Percentiles rank a stretch among this genome's conserved stretches.
These are phyloP conservation scores for Helotiales sp. DNA, from an alignment of 2,329 filamentous ascomycete species.

Conservation along the genomic window DNA sequence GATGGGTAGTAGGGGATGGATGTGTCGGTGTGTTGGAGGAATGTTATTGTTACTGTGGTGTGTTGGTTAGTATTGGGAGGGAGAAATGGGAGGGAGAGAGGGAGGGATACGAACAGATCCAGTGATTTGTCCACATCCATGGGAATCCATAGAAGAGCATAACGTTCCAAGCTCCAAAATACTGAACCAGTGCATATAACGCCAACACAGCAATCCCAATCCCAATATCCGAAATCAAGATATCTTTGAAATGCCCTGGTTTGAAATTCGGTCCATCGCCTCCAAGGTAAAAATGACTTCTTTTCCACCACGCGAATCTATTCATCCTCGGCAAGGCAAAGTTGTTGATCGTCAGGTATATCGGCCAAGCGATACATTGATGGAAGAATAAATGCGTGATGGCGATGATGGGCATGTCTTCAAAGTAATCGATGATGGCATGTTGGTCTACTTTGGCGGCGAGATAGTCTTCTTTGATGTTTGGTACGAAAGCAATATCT, in stretches of 20 bases:
- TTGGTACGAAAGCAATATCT: conserved; percentile 64
- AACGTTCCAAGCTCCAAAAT: conserved; percentile 55
- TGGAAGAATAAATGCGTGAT: conserved; percentile 55
- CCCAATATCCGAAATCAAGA: conserved; percentile 61
- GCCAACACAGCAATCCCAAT: conserved; percentile 48
- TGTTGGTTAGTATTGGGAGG: conserved; percentile 18
- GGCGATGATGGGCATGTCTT: conserved; percentile 61
- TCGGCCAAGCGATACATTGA: conserved; percentile 63
- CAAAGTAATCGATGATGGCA: conserved; percentile 45
- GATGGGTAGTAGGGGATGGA: conserved; percentile 59
- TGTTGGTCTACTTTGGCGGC: conserved; percentile 14
- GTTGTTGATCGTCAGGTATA: conserved; percentile 60
- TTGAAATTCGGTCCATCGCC: conserved; percentile 61
- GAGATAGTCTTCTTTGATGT: conserved; percentile 37
- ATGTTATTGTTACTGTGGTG: conserved; percentile 66
- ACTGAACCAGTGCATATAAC: conserved; percentile 37
- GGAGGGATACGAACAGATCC: conserved; percentile 52
- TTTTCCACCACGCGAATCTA: conserved; percentile 24
- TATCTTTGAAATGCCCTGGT: conserved; percentile 51
- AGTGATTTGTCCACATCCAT: conserved; percentile 70
- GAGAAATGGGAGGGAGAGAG: not conserved
- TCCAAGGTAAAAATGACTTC: conserved; percentile 53
- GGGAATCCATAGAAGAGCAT: conserved; percentile 63
- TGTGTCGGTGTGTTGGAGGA: conserved; percentile 68
- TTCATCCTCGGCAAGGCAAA: conserved; percentile 27